Evolutionary conservation across 2,329 filamentous ascomycete genomes (phyloP).

Genomic region (Zarea fungicola): DNA sequence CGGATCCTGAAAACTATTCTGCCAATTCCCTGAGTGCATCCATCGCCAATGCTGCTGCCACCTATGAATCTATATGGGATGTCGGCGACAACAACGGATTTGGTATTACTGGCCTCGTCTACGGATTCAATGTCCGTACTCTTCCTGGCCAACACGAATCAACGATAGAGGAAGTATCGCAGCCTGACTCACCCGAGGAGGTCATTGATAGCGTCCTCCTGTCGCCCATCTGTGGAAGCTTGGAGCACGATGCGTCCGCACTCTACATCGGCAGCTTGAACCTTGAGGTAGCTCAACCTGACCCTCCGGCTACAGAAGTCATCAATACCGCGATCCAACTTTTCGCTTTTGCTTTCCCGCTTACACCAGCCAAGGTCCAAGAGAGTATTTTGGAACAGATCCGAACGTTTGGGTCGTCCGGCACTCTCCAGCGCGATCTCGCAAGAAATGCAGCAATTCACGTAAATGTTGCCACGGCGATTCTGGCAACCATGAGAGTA

Average conservation of each 20-base stretch:
- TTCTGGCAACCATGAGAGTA: constrained; percentile 77
- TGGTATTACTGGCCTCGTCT: constrained; percentile 80
- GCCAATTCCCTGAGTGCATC: constrained; percentile 82
- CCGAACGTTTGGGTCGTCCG: constrained; percentile 78
- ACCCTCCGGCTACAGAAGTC: constrained; percentile 85
- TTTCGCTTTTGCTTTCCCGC: constrained; percentile 84
- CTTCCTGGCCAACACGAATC: constrained; percentile 64
- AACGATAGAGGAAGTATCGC: constrained; percentile 38
- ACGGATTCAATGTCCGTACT: constrained; percentile 66
- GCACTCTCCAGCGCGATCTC: constrained; percentile 74
- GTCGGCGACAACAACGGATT: constrained; percentile 92
- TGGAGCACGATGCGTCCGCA: constrained; percentile 83
- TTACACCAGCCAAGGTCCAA: constrained; percentile 87
- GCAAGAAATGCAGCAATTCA: constrained; percentile 86
- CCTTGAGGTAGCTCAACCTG: constrained; percentile 48
- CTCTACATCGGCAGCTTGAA: constrained; percentile 58
- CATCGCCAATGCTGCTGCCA: constrained; percentile 83
- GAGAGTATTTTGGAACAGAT: constrained; percentile 95
- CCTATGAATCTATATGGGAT: constrained; percentile 93
- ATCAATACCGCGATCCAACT: constrained; percentile 91
- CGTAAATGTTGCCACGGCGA: constrained; percentile 80
- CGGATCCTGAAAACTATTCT: constrained; percentile 84
- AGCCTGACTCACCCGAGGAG: constrained; percentile 57
- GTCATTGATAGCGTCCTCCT: constrained; percentile 56
- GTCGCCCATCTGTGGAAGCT: constrained; percentile 73